These are phyloP conservation scores for Kappamyces sp. DNA, from an alignment of 192 early-diverging fungal genomes.

Conservation along the genomic window DNA sequence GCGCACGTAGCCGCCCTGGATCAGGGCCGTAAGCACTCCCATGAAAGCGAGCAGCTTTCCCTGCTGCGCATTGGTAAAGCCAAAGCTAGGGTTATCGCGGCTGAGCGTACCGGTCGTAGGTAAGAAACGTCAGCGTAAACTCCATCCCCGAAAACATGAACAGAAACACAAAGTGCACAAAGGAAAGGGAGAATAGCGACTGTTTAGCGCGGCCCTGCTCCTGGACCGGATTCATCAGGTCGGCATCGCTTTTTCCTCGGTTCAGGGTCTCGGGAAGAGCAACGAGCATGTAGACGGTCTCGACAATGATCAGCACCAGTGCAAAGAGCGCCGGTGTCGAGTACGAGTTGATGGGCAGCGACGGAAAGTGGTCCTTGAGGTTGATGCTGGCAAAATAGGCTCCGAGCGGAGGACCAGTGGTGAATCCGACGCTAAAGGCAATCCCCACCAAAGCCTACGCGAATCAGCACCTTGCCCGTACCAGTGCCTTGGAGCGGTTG, in stretches of 20 bases:
- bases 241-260: slow-evolving; percentile 25
- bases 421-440: slow-evolving; percentile 94
- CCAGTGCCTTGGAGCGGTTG: slow-evolving; percentile 73
- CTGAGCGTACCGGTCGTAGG: slow-evolving; percentile 61
- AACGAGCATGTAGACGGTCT: slow-evolving; percentile 69
- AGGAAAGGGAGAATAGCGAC: slow-evolving; percentile 41
- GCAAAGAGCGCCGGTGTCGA: slow-evolving; percentile 85
- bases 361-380: slow-evolving; percentile 34
- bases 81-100: slow-evolving; percentile 31
- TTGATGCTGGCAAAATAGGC: slow-evolving; percentile 47
- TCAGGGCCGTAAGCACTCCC: slow-evolving; percentile 75
- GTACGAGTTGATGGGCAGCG: slow-evolving; percentile 62
- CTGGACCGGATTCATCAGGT: not conserved
- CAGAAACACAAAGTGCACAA: slow-evolving; percentile 78
- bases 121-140: slow-evolving; percentile 95
- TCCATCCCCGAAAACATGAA: slow-evolving; percentile 98
- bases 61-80: slow-evolving; percentile 81
- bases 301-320: slow-evolving; percentile 70
- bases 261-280: slow-evolving; percentile 71
- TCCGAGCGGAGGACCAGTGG: slow-evolving; percentile 78
- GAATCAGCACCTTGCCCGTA: slow-evolving; percentile 15
- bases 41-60: slow-evolving; percentile 79
- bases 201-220: not conserved
- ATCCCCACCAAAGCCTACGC: slow-evolving; percentile 86
- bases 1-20: slow-evolving; percentile 92